Evolutionary conservation across 441 rosid species (phyloP).

Genomic region (Francoa sonchifolia): DNA sequence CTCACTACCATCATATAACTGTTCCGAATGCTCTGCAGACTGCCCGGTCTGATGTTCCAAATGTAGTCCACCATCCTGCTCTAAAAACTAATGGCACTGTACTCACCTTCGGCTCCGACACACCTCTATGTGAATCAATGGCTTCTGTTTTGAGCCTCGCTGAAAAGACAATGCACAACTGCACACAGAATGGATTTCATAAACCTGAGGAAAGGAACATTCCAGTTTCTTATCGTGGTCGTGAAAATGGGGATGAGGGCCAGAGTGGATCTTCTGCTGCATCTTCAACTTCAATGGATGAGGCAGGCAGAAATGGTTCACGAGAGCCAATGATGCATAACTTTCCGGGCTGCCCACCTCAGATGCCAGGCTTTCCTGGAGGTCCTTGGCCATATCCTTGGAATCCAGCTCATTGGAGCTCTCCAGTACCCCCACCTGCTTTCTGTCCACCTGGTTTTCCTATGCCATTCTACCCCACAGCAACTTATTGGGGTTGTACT

Average conservation of each 20-base stretch:
- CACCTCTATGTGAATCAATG: constrained; percentile 72
- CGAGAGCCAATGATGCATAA: constrained; percentile 20
- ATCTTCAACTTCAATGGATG: constrained; percentile 21
- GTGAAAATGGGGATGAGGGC: constrained; percentile 19
- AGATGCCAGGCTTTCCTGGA: constrained; percentile 55
- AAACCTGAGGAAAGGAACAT: constrained; percentile 29
- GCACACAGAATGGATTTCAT: constrained; percentile 43
- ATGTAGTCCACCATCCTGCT: constrained; percentile 41
- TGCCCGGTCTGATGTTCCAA: constrained; percentile 32
- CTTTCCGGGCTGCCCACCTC: constrained; percentile 32
- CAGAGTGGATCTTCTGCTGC: constrained; percentile 27
- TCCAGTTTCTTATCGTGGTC: constrained; percentile 20
- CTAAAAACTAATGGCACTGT: constrained; percentile 44
- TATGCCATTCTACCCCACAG: constrained; percentile 52
- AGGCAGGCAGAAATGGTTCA: constrained; percentile 22
- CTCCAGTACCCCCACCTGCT: constrained; percentile 35
- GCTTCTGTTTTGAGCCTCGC: constrained; percentile 64
- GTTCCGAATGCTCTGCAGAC: constrained; percentile 47
- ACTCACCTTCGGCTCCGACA: constrained; percentile 64
- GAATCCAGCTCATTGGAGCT: constrained; percentile 63
- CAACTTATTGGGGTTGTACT: constrained; percentile 66
- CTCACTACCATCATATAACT: constrained; percentile 43
- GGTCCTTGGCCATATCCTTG: constrained; percentile 76
- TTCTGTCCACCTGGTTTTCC: constrained; percentile 51
- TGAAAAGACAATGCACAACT: constrained; percentile 38